Evolutionary conservation across 441 rosid genomes (phyloP).

Genomic region (Pelargonium australe): DNA sequence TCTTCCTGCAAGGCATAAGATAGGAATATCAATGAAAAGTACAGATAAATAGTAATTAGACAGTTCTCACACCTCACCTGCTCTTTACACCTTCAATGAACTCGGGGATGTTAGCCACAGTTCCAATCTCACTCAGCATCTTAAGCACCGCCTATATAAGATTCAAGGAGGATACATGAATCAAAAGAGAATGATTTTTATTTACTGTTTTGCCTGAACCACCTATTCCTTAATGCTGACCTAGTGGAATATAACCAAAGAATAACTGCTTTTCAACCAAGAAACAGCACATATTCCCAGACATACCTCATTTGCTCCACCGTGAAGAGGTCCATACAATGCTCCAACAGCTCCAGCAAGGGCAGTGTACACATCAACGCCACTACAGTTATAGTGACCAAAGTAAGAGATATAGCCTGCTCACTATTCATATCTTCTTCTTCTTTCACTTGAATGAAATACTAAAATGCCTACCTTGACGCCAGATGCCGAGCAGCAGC

Average conservation of each 20-base stretch:
- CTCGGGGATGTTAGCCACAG: conserved; percentile 20
- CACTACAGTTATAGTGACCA: conserved; percentile 41
- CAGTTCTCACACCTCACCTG: conserved; percentile 7
- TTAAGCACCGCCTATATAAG: conserved; percentile 16
- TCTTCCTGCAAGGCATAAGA: conserved; percentile 42
- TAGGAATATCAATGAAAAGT: neutral
- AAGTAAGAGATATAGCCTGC: neutral
- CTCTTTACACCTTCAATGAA: conserved; percentile 23
- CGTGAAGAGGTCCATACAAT: conserved; percentile 89
- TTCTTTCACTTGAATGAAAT: neutral
- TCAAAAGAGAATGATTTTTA: too few species aligned
- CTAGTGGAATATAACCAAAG: too few species aligned
- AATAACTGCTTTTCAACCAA: too few species aligned
- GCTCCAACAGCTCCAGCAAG: conserved; percentile 87
- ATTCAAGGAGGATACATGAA: neutral
- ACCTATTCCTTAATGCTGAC: too few species aligned
- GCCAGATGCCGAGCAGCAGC: conserved; percentile 99
- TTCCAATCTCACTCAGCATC: conserved; percentile 24
- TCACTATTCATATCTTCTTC: too few species aligned
- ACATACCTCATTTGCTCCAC: conserved; percentile 75
- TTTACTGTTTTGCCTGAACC: too few species aligned
- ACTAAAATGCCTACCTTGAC: conserved; percentile 52
- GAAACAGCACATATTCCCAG: conserved; percentile 5
- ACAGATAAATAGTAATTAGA: neutral
- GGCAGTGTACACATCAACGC: conserved; percentile 89